These are phyloP conservation scores for Diplodia intermedia DNA, from an alignment of 2,329 filamentous ascomycete species.

Conservation along the genomic window DNA sequence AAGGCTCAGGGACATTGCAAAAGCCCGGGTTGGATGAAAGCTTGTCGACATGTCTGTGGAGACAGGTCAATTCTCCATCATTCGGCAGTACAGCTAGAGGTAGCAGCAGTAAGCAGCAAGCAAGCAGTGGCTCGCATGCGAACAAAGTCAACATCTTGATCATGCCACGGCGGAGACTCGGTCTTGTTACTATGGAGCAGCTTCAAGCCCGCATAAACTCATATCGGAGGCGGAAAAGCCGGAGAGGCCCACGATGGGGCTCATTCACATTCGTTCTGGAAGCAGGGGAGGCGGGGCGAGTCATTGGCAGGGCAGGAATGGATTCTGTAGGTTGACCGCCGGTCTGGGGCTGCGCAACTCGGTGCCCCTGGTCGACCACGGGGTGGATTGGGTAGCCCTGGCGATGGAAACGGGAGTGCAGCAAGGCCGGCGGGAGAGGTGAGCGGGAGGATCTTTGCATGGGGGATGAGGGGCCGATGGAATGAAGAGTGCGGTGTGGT, in stretches of 20 bases:
- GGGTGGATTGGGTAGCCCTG: neutral
- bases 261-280: neutral
- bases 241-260: neutral
- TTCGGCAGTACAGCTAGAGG: neutral
- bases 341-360: slow-evolving; percentile 3
- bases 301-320: neutral
- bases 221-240: neutral
- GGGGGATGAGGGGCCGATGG: slow-evolving; percentile 4
- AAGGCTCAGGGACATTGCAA: neutral
- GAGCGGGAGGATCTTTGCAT: slow-evolving; percentile 17
- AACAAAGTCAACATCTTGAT: neutral
- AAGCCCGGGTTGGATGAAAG: neutral
- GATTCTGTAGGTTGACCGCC: slow-evolving; percentile 9
- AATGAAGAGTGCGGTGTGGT: slow-evolving; percentile 7
- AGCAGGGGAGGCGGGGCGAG: slow-evolving; percentile 12
- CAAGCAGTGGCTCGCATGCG: neutral
- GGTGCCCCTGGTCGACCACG: slow-evolving; percentile 5
- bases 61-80: no score
- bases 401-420: slow-evolving; percentile 14
- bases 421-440: slow-evolving; percentile 5
- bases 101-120: neutral
- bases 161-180: neutral
- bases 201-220: neutral
- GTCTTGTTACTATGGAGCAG: neutral
- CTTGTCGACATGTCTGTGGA: neutral